Conservation (phyloP, 345 rosid species). For the Microcos paniculata region DNA sequence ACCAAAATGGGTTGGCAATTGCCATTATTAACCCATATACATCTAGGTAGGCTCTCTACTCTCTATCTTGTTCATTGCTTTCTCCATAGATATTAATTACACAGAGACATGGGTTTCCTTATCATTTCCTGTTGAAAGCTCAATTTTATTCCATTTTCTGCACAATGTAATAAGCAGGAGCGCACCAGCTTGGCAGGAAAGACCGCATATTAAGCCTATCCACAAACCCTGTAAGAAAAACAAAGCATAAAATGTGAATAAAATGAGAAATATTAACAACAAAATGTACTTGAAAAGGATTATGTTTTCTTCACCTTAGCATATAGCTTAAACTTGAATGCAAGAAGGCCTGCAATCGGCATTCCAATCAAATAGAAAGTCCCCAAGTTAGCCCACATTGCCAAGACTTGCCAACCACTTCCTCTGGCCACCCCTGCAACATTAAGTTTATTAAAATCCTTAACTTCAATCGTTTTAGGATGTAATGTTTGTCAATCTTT, state of each 20-base stretch:
- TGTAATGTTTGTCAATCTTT: no score
- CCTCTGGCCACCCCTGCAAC: conserved; percentile 71
- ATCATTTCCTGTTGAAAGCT: neutral
- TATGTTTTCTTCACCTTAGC: conserved; percentile 40
- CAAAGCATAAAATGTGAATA: neutral
- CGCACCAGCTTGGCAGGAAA: conserved; percentile 41
- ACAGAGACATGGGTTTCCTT: neutral
- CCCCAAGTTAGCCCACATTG: conserved; percentile 46
- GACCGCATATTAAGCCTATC: conserved; percentile 71
- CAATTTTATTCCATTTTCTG: conserved; percentile 50
- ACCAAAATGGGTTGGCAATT: neutral
- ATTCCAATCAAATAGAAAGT: conserved; percentile 50
- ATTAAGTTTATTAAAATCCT: neutral
- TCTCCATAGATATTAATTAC: neutral
- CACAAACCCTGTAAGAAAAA: conserved; percentile 57
- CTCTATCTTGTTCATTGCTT: no score
- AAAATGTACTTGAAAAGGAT: neutral
- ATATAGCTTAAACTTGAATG: conserved; percentile 48
- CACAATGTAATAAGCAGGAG: conserved; percentile 43
- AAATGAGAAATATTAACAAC: neutral
- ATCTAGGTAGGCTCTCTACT: no score
- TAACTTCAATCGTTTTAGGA: no score
- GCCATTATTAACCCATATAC: neutral
- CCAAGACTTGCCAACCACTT: conserved; percentile 78
- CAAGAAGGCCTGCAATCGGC: conserved; percentile 55